Evolutionary conservation across 345 rosid species (phyloP).

Genomic region (Pseudoturritis turrita): DNA sequence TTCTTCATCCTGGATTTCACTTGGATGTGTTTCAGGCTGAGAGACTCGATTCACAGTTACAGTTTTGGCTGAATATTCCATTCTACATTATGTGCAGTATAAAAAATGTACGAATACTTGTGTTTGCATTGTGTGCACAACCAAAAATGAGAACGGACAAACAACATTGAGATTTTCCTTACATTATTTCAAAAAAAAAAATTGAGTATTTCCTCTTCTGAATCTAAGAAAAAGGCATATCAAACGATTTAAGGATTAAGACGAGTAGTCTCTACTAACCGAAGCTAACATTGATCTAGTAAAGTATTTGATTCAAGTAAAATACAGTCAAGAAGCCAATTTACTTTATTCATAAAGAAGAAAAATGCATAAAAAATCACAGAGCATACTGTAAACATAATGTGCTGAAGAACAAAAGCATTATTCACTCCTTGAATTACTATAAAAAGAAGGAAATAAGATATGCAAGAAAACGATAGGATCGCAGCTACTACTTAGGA

Average conservation of each 20-base stretch:
- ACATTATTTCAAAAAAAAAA: background rate
- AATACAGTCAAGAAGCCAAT: slow-evolving; percentile 8
- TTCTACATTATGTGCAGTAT: background rate
- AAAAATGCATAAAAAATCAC: background rate
- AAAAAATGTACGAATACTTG: background rate
- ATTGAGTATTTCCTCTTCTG: background rate
- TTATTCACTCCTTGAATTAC: background rate
- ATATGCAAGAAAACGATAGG: background rate
- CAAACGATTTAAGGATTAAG: background rate
- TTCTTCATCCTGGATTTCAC: slow-evolving; percentile 30
- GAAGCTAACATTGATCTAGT: background rate
- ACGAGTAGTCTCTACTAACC: background rate
- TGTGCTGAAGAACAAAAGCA: slow-evolving; percentile 6
- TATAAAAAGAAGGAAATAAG: background rate
- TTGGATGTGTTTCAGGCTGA: slow-evolving; percentile 33
- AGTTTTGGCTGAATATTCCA: background rate
- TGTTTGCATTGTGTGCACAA: slow-evolving; percentile 11
- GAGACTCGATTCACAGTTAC: background rate
- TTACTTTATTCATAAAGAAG: background rate
- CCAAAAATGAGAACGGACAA: background rate
- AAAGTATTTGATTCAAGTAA: background rate
- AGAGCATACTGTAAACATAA: slow-evolving; percentile 10
- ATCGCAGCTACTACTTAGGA: slow-evolving; percentile 20
- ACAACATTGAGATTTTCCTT: slow-evolving; percentile 1
- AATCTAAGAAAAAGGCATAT: background rate